Conservation (phyloP, 2,329 filamentous ascomycete genomes). For the Colletotrichum sp. region DNA sequence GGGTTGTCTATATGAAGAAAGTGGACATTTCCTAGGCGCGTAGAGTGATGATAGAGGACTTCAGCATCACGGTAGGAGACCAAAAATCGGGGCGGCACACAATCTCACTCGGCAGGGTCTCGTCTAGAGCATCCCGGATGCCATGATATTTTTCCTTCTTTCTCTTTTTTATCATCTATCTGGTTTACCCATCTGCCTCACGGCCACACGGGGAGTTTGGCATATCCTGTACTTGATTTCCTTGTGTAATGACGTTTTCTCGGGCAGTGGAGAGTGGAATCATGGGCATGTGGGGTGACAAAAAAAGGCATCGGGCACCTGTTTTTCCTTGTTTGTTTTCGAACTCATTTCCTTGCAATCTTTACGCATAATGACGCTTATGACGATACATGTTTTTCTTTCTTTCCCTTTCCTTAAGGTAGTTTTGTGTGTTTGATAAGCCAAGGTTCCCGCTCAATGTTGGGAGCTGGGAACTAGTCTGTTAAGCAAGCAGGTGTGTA, state of each 20-base stretch:
- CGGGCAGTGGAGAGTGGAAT: background rate
- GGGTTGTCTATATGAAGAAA: background rate
- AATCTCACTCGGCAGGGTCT: background rate
- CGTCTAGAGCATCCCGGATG: background rate
- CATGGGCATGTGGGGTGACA: background rate
- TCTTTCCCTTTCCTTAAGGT: background rate
- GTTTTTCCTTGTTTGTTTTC: background rate
- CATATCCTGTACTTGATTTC: background rate
- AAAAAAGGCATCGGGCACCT: background rate
- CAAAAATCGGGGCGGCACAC: background rate
- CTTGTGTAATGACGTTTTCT: background rate
- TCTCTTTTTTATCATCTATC: background rate
- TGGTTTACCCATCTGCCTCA: background rate
- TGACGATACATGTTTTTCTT: background rate
- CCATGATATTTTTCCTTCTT: background rate
- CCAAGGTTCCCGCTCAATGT: background rate
- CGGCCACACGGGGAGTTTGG: background rate
- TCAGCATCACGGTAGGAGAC: background rate
- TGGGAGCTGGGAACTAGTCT: background rate
- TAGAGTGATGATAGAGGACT: background rate
- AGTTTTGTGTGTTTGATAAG: background rate
- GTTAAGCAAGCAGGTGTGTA: background rate
- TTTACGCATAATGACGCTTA: background rate
- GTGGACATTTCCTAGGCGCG: background rate
- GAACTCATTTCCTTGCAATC: background rate